phyloP scores from a whole-genome alignment of 2,329 filamentous ascomycete genomes.

The Fusarium globosum region DNA sequence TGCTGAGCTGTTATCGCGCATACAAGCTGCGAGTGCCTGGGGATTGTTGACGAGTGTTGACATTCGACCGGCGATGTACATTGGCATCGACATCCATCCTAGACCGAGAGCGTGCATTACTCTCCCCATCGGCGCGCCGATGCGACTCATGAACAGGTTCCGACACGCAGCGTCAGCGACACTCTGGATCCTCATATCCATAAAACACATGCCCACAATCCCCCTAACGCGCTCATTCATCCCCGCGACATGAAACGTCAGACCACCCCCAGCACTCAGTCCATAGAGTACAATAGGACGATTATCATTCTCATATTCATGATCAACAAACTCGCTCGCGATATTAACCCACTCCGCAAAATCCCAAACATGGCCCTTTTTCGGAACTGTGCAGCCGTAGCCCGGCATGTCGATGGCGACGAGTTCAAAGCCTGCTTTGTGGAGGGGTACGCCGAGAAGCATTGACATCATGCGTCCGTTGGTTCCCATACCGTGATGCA shows the following conservation, averaged over 20 bases:
- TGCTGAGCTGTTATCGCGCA: not conserved
- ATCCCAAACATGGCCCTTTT: not conserved
- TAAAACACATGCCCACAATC: conserved; percentile 4
- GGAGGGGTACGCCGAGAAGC: conserved; percentile 11
- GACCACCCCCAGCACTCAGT: not conserved
- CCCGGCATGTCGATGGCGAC: conserved; percentile 15
- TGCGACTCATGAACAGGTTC: conserved; percentile 9
- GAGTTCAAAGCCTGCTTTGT: conserved; percentile 2
- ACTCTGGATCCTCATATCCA: conserved; percentile 12
- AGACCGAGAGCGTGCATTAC: not conserved
- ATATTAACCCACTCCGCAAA: conserved; percentile 4
- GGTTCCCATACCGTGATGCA: conserved; percentile 19
- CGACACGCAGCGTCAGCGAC: not conserved
- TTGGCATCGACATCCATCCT: conserved; percentile 3
- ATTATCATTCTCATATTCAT: not conserved
- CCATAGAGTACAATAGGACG: not conserved
- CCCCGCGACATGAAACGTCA: conserved; percentile 1
- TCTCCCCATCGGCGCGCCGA: not conserved
- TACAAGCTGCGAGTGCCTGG: not conserved
- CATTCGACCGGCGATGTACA: conserved; percentile 3
- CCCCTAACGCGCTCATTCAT: not conserved
- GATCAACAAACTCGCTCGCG: not conserved
- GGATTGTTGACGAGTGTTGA: conserved; percentile 9
- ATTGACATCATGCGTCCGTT: conserved; percentile 23
- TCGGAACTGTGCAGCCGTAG: conserved; percentile 1